Base-by-base conservation (phyloP, 1,284 basidiomycete genomes). In the Microbotryum lychnidis-dioicae region DNA sequence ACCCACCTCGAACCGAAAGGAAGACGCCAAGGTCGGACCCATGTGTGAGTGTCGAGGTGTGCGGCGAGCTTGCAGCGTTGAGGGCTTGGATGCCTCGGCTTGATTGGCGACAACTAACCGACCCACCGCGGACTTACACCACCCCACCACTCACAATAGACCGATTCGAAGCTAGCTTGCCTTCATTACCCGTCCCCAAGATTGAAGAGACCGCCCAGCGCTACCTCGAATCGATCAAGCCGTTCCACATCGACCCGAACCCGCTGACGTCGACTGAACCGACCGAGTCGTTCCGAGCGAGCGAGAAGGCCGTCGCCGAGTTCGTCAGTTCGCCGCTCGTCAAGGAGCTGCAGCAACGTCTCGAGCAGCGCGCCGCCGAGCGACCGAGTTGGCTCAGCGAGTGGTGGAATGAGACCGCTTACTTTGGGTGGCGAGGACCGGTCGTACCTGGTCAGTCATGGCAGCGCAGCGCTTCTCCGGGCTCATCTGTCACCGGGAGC, bases 371-470 rank as follows among this genome's bases (percentile, higher is more conserved):
- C 6, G 89, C 90, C 0, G 64, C 69, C 31, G 73, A 74, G 25
- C 76, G 75, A 62, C 83, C 83, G 69, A 93, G 82, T 78, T 99
- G 94, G 94, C 81, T 99, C 42, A 82, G 82, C 58, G 91, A 96
- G 61, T 98, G 94, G 94, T 99, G 94, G 94, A 96, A 97, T 76
- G 90, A 97, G 49, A 82, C 77, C 10, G 93, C 92, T 27, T 81
- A 82, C 73, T 77, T 79, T 75, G 64, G 66, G n/a, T 69, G 63
- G 62, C 47, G 89, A 53, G 90, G 75, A 50, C 74, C 74, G 21
- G 72, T 76, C 21, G 76, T 76, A 1, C 76, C 76, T 25, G 68
- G 68, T 69, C 12, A 27, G 66, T 49, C 48, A 29, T 18, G 18
- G 10, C n/a, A 31, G n/a, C 50, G 46, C 21, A 3, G 47, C 37